These are phyloP conservation scores for Diplogelasinospora grovesii DNA, from an alignment of 495 filamentous ascomycete species.

Conservation along the genomic window DNA sequence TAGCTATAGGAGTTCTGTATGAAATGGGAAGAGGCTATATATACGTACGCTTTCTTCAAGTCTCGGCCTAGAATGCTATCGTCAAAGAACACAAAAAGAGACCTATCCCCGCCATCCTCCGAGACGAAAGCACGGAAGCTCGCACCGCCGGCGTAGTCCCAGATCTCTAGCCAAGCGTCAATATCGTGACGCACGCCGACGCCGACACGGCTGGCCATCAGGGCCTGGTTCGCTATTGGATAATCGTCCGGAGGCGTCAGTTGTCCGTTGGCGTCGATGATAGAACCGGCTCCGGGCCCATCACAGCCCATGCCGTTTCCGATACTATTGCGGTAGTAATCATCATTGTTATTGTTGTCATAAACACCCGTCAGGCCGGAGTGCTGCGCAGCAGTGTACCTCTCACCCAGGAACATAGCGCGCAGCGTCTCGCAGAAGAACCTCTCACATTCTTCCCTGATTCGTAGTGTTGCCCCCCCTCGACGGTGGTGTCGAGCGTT, in stretches of 20 bases:
- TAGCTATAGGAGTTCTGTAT: background rate
- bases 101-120: conserved; percentile 54
- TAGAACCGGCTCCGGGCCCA: background rate
- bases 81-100: conserved; percentile 85
- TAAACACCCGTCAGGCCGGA: conserved; percentile 67
- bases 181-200: conserved; percentile 18
- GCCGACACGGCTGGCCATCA: conserved; percentile 10
- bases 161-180: conserved; percentile 64
- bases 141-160: conserved; percentile 78
- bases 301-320: conserved; percentile 5
- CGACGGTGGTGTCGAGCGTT: conserved; percentile 44
- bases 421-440: conserved; percentile 95
- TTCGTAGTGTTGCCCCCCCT: conserved; percentile 88
- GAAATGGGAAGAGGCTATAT: no score
- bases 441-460: conserved; percentile 99
- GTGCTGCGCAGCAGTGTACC: conserved; percentile 63
- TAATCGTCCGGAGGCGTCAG: conserved; percentile 39
- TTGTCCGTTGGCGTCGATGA: conserved; percentile 13
- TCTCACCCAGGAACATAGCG: conserved; percentile 92
- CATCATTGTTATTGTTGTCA: conserved; percentile 32
- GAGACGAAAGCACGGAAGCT: conserved; percentile 80
- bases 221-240: conserved; percentile 15
- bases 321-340: conserved; percentile 4
- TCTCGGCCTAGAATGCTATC: conserved; percentile 58
- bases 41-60: conserved; percentile 84